Percentiles rank a stretch among this genome's conserved stretches.
Evolutionary conservation across 2,329 filamentous ascomycete species (phyloP).

Genomic region (Verticillium longisporum): DNA sequence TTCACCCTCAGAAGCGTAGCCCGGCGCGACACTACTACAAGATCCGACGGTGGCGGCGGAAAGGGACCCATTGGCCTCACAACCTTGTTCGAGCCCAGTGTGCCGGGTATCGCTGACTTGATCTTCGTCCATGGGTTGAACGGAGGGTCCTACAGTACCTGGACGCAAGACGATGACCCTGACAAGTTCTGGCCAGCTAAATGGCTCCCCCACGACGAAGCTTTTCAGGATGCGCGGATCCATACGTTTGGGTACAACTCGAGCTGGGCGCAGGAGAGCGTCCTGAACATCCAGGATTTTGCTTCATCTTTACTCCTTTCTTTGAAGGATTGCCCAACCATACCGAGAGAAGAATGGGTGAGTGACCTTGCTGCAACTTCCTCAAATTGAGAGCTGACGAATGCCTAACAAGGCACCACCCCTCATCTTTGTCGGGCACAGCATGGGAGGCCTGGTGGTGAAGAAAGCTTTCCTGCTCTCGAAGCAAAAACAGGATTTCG

Average conservation of each 20-base stretch:
- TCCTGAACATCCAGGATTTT: conserved; percentile 24
- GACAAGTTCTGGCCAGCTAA: conserved; percentile 23
- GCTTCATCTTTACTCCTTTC: conserved; percentile 19
- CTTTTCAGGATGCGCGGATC: conserved; percentile 22
- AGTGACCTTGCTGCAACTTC: background rate
- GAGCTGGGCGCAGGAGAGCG: conserved; percentile 10
- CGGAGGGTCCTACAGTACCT: conserved; percentile 26
- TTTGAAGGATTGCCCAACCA: conserved; percentile 18
- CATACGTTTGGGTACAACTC: conserved; percentile 23
- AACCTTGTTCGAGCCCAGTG: conserved; percentile 11
- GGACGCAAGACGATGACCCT: conserved; percentile 17
- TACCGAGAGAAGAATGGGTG: conserved; percentile 3
- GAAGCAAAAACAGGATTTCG: conserved; percentile 8
- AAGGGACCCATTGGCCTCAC: conserved; percentile 19
- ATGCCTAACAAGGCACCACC: conserved; percentile 7
- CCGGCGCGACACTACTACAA: background rate
- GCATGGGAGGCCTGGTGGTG: conserved; percentile 29
- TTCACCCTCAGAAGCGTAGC: background rate
- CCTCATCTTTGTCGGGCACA: conserved; percentile 27
- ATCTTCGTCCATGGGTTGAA: conserved; percentile 33
- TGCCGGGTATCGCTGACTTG: conserved; percentile 14
- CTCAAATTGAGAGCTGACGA: background rate
- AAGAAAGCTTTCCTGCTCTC: conserved; percentile 26
- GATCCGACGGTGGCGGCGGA: background rate
- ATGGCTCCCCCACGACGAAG: conserved; percentile 24